Evolutionary conservation across 192 early-diverging fungal species (phyloP), one percentile per base, ranked within the genome.

Genomic region (Backusella liffmaniae): DNA sequence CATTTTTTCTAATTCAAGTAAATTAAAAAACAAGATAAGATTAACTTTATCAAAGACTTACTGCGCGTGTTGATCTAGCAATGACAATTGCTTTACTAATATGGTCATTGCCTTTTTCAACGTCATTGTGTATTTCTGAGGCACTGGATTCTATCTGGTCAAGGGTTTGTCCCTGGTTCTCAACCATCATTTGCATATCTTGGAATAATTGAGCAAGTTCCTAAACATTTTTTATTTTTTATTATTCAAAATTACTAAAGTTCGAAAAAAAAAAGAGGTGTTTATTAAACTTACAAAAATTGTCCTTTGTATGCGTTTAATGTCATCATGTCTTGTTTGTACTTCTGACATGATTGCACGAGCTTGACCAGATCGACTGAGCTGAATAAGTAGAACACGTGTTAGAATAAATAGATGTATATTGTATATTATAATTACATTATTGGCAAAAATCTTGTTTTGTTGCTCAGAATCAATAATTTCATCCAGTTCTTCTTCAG

Each of bases 201-300:
- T 92, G 88, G 73, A 95, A 96, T 66, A 96, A 83, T 85, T 95
- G 90, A 81, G 93, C 92, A 21, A 96, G 85, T 89, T 96, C 95
- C 89, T 93, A 81, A 26, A 41, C 15, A 65, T 26, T 29, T 62
- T 10, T 70, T n/a, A 8, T 32, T 12, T 9, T 70, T 21, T n/a
- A n/a, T n/a, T n/a, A n/a, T 13, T 34, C 5, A 0, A 39, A 21
- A 51, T 62, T 62, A 72, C 42, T 35, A 72, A 23, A 16, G 18
- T 56, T 56, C 35, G 30, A 42, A 49, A 44, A 42, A 16, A 12
- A 42, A 49, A 44, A 42, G 12, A 12, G 30, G 36, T 10, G 39
- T 35, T 39, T 8, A 10, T 41, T 39, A 53, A 29, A 83, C 85
- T 77, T 86, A 94, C 94, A 72, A 94, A 74, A 73, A 96, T 94